Conservation (phyloP, 192 early-diverging fungal genomes). For the Linnemannia exigua region DNA sequence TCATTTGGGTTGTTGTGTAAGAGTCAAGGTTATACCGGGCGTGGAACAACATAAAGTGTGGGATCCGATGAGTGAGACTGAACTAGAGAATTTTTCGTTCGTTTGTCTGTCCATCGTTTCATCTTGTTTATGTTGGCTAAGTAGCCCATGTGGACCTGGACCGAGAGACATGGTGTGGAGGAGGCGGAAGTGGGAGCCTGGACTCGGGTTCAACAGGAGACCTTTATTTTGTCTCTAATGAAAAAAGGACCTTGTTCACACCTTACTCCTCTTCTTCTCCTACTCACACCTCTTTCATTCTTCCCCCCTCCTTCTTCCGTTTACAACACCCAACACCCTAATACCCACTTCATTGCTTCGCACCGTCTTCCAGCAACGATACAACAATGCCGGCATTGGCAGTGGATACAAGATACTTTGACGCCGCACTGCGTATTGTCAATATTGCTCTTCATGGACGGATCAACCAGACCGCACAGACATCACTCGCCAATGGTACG, state of each 20-base stretch:
- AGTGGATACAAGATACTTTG: not conserved
- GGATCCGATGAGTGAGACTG: slow-evolving; percentile 4
- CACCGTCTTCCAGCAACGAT: no score
- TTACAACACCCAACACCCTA: not conserved
- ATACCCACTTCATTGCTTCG: no score
- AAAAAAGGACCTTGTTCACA: not conserved
- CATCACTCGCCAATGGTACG: slow-evolving; percentile 36
- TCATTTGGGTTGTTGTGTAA: not conserved
- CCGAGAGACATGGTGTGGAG: not conserved
- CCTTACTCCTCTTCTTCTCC: not conserved
- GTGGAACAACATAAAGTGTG: not conserved
- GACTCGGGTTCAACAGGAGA: no score
- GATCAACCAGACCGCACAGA: slow-evolving; percentile 34
- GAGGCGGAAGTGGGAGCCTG: not conserved
- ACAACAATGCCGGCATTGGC: not conserved
- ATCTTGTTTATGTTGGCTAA: not conserved
- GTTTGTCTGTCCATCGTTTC: not conserved
- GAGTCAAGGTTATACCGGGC: not conserved
- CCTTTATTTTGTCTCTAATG: no score
- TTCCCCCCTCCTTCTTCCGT: not conserved
- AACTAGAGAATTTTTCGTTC: not conserved
- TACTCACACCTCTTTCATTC: not conserved
- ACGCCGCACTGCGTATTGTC: slow-evolving; percentile 12
- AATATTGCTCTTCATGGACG: slow-evolving; percentile 3
- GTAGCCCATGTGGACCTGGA: not conserved